Conservation (phyloP, 2,329 filamentous ascomycete species). For the Eutypella sp. region DNA sequence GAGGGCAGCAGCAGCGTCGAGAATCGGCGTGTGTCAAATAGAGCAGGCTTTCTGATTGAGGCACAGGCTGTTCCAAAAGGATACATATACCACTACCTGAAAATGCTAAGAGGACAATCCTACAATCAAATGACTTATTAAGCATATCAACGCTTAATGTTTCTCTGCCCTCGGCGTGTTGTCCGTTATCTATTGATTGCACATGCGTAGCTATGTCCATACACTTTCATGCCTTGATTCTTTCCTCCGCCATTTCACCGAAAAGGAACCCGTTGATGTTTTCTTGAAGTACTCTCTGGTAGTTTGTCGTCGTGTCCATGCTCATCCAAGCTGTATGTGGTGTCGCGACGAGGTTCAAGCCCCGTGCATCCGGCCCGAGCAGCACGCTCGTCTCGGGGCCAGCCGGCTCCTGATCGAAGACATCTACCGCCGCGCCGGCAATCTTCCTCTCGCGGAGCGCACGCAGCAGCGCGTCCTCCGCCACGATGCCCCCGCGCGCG, state of each 20-base stretch:
- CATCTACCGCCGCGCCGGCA: constrained; percentile 25
- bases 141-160: too few relatives aligned
- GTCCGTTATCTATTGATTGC: too few relatives aligned
- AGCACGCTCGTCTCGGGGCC: constrained; percentile 9
- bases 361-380: constrained; percentile 4
- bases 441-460: constrained; percentile 22
- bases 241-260: neutral
- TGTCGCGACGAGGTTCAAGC: neutral
- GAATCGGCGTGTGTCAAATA: too few relatives aligned
- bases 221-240: neutral
- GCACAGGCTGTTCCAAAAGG: too few relatives aligned
- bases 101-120: too few relatives aligned
- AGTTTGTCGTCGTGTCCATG: neutral
- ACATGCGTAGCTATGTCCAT: too few relatives aligned
- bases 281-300: neutral
- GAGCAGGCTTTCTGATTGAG: too few relatives aligned
- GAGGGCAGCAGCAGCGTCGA: too few relatives aligned
- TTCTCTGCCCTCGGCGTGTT: too few relatives aligned
- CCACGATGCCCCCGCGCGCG: constrained; percentile 25
- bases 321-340: constrained; percentile 1
- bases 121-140: too few relatives aligned
- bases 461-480: constrained; percentile 22
- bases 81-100: too few relatives aligned
- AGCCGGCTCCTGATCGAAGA: constrained; percentile 25
- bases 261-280: neutral